Evolutionary conservation across 2,329 filamentous ascomycete species (phyloP), one percentile per base, ranked within the genome.

Genomic region (Penicillium nordicum): DNA sequence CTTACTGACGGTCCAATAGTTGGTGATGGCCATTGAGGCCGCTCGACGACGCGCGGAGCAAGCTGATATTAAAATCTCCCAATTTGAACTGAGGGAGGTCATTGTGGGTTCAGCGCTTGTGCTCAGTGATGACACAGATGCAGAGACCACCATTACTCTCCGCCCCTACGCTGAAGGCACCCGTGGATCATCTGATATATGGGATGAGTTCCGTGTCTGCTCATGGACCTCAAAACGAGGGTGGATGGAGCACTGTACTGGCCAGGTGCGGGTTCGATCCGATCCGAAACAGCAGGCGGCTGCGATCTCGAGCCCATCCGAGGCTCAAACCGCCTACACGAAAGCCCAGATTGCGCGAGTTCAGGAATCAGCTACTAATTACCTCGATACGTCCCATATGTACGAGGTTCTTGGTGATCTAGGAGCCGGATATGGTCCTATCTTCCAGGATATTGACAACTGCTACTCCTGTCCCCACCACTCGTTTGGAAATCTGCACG

Each of bases 141-240:
- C 79, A 2, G 81, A 83, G 64, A 77, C 80, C 63, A 82, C 76
- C 4, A 79, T 80, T 30, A 76, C 76, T 18, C 73, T 84, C 7
- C 61, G 72, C 70, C 53, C 64, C 6, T 64, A 61, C 21, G 36
- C 62, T 3, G 79, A 80, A 60, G 74, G 76, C 4, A 75, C 72
- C 0, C 67, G 75, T 14, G 69, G 69, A 1, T 73, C 60, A 46
- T 66, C 68, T 0, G 61, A 64, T 58, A 14, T 63, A 23, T 68
- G 68, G 67, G 57, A 67, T 57, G 62, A 68, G 29, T 72, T 67
- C 40, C 64, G 55, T 50, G 66, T 68, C 45, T 64, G 57, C 32
- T 70, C 68, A 0, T 69, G 66, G 67, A 60, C 44, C 1, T 52
- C 57, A 14, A 62, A 63, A 41, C 58, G 67, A 40, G 66, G 64